Evolutionary conservation across 306 rosid genomes (phyloP), one percentile per base, ranked within the genome.

Genomic region (Vicia villosa): DNA sequence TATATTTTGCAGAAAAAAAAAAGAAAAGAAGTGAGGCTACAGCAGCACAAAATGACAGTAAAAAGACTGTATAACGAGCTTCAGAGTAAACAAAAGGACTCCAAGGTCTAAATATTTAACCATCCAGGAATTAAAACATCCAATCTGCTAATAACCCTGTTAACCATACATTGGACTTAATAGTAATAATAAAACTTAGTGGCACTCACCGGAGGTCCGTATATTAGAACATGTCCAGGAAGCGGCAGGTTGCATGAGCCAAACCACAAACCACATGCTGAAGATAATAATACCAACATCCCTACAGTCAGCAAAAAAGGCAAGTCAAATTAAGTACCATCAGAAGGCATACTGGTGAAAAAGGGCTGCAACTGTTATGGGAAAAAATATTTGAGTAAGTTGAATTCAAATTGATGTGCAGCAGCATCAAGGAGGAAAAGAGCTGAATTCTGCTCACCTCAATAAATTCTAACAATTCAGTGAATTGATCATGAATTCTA

Each of bases 151-250:
- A 63, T 21, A 57, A 62, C 28, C 70, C 26, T 49, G 15, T 60
- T 21, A 64, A 56, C 36, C 49, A 38, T 42, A 50, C 51, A 38
- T 32, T 24, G 38, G 71, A 76, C 62, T 43, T 14, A 21, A 40
- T 59, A 65, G 10, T 10, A 28, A 62, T 32, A 26, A 20, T 36
- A 63, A 46, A 61, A 43, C 63, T 34, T 56, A 79, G 51, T 55
- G 57, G 61, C 32, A 88, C 98, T 84, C 82, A 93, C 98, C n/a
- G 97, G 59, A 60, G 98, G 98, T 79, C 97, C 98, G 79, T 83
- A 75, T 69, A 93, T 78, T 47, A 93, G 82, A 79, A 88, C 82
- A 80, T 93, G 93, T 37, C 98, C 98, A 36, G 98, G 97, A 71
- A 93, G 86, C 43, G 91, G 96, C 54, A 93, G 79, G 60, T 85